Conservation (phyloP, 139 green algal genomes). For the Ettlia oleoabundans region DNA sequence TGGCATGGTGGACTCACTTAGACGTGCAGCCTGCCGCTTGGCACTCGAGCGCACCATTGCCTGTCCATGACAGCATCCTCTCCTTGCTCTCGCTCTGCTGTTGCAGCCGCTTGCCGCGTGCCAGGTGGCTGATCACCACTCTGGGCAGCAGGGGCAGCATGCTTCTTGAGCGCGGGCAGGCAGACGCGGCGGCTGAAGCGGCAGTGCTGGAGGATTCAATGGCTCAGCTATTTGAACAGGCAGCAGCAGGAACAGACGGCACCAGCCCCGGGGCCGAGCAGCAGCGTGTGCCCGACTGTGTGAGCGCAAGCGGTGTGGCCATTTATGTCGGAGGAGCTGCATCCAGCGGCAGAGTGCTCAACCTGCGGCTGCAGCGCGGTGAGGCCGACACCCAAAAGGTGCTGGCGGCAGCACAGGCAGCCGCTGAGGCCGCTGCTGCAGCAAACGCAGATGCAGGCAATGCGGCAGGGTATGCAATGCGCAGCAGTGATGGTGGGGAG, state of each 20-base stretch:
- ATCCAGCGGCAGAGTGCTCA: not conserved
- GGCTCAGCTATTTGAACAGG: conserved; percentile 24
- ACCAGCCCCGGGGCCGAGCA: not conserved
- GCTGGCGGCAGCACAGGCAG: conserved; percentile 14
- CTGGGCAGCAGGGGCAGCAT: conserved; percentile 74
- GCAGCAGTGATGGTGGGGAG: not conserved
- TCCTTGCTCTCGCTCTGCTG: not conserved
- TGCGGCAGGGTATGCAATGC: conserved; percentile 45
- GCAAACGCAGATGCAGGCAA: conserved; percentile 71
- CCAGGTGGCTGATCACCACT: conserved; percentile 70
- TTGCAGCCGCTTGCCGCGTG: conserved; percentile 65
- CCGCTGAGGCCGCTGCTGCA: conserved; percentile 55
- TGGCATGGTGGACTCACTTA: too few species aligned
- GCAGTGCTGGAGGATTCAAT: conserved; percentile 37
- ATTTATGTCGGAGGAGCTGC: not conserved
- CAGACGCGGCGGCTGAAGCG: not conserved
- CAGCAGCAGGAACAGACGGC: not conserved
- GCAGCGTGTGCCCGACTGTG: not conserved
- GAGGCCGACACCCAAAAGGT: not conserved
- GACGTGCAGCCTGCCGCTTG: not conserved
- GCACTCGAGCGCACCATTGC: too few species aligned
- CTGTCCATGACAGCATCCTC: not conserved
- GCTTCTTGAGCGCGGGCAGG: conserved; percentile 59
- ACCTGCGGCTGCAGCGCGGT: conserved; percentile 2
- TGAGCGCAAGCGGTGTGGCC: not conserved